Evolutionary conservation across 2,329 filamentous ascomycete species (phyloP), one percentile per base, ranked within the genome.

Genomic region (Aspergillus sergii): DNA sequence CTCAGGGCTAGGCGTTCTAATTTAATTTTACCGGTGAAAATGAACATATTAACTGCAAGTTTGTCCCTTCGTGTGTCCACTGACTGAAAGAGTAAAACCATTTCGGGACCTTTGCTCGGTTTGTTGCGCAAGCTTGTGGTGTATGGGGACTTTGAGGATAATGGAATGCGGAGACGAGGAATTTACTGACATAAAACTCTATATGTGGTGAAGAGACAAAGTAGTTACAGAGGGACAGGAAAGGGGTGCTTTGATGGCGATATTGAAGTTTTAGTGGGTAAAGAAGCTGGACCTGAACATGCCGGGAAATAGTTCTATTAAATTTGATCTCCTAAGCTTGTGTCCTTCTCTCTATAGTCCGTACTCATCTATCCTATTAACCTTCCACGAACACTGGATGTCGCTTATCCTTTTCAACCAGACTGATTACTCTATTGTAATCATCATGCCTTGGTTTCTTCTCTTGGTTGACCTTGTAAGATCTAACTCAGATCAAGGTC

Each of bases 401-500:
- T 10, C 7, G 2, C 7, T 8, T n/a, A n/a, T 3, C 1, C 36
- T 4, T 41, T n/a, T 0, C 8, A n/a, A 9, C 7, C 7, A 41
- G 8, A n/a, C 39, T 3, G 0, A 41, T 19, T n/a, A n/a, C 8
- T n/a, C 39, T 41, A 41, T n/a, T n/a, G 39, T n/a, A n/a, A 4
- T 41, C 8, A 41, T 2, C 7, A 3, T n/a, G 7, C 1, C 8
- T 4, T 41, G 8, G 2, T 6, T 1, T n/a, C 36, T 41, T 19
- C 3, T 4, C 19, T 3, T 1, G 7, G 8, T n/a, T 41, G 39
- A 41, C 16, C 7, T 10, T 7, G 2, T 10, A 21, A 23, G n/a
- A 11, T 16, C n/a, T 39, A 28, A 6, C 11, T 41, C 63, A 71
- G 51, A 71, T 70, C 57, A 71, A 57, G 11, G 43, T 59, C 28